phyloP scores from a whole-genome alignment of 768 basidiomycete genomes.

The Mycena galopus region DNA sequence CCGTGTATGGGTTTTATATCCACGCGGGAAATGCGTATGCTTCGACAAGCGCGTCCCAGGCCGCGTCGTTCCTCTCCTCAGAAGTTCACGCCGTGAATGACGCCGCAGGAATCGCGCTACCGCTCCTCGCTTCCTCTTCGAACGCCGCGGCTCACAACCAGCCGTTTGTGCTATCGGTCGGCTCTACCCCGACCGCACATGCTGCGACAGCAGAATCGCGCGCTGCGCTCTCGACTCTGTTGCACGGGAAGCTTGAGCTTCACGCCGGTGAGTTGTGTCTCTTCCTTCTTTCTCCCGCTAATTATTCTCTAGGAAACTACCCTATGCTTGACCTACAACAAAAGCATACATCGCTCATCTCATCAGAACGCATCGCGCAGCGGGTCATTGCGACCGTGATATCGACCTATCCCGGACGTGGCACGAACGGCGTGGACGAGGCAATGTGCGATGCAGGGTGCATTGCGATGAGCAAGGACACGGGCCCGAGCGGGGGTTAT shows the following conservation, averaged over 20 bases:
- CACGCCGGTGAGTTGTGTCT: constrained; percentile 71
- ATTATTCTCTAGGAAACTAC: constrained; percentile 71
- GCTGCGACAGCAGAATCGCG: constrained; percentile 69
- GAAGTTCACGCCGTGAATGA: constrained; percentile 81
- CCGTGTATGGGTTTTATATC: constrained; percentile 86
- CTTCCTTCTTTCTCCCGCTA: background rate
- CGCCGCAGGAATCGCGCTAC: constrained; percentile 69
- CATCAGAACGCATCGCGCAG: constrained; percentile 69
- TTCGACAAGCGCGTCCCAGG: constrained; percentile 76
- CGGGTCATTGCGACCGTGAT: constrained; percentile 79
- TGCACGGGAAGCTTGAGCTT: constrained; percentile 78
- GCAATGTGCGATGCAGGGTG: constrained; percentile 87
- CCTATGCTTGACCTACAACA: constrained; percentile 89
- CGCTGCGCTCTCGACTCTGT: constrained; percentile 55
- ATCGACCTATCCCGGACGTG: constrained; percentile 83
- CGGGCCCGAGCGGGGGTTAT: constrained; percentile 76
- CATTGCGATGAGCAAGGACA: constrained; percentile 91
- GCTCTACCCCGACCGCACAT: constrained; percentile 91
- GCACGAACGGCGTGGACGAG: constrained; percentile 72
- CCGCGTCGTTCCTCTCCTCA: constrained; percentile 71
- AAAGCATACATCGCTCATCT: constrained; percentile 77
- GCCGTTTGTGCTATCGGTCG: constrained; percentile 82
- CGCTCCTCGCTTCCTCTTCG: constrained; percentile 55
- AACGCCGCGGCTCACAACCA: constrained; percentile 49
- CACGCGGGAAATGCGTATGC: constrained; percentile 85